A percentile compares a stretch with the other conserved stretches of the same genome.
Conservation (phyloP, 352 stramenopile species). For the Globisporangium alternatum region DNA sequence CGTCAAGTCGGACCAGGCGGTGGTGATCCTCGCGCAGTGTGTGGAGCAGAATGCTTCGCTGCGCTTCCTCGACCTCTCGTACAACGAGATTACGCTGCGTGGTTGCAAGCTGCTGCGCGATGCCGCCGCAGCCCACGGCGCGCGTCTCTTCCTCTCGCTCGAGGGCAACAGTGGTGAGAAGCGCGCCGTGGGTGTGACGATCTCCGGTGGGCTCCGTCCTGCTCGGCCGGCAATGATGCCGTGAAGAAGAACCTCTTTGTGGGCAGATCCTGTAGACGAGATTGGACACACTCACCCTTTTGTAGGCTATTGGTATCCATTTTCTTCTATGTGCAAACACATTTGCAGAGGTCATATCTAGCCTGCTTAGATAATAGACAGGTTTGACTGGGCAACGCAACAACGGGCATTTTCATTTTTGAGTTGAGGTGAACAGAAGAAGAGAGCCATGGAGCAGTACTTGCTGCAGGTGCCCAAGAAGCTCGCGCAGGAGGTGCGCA, state of each 20-base stretch:
- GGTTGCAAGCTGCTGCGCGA: slow-evolving; percentile 72
- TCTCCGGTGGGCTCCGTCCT: slow-evolving; percentile 27
- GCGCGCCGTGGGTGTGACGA: slow-evolving; percentile 25
- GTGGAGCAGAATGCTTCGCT: slow-evolving; percentile 43
- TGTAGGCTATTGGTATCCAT: neutral
- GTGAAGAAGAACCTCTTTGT: neutral
- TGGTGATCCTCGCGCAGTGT: slow-evolving; percentile 41
- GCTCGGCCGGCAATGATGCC: neutral
- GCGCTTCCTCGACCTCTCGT: slow-evolving; percentile 52
- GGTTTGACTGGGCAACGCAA: neutral
- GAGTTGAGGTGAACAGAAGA: neutral
- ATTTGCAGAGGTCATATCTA: neutral
- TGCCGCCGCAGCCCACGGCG: slow-evolving; percentile 19
- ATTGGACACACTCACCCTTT: neutral
- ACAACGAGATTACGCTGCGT: slow-evolving; percentile 78
- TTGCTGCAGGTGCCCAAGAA: slow-evolving; percentile 84
- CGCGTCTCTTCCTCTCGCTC: slow-evolving; percentile 26
- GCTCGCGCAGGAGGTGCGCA: slow-evolving; percentile 67
- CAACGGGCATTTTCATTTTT: neutral
- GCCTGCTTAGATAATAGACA: neutral
- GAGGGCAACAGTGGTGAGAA: slow-evolving; percentile 53
- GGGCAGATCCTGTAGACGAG: neutral
- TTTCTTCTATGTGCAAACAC: too few species aligned
- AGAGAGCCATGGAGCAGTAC: slow-evolving; percentile 76
- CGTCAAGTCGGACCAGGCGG: slow-evolving; percentile 63